A percentile compares a stretch with the other conserved stretches of the same genome.
phyloP scores from a whole-genome alignment of 306 rosid genomes.

The Trifolium dubium region DNA sequence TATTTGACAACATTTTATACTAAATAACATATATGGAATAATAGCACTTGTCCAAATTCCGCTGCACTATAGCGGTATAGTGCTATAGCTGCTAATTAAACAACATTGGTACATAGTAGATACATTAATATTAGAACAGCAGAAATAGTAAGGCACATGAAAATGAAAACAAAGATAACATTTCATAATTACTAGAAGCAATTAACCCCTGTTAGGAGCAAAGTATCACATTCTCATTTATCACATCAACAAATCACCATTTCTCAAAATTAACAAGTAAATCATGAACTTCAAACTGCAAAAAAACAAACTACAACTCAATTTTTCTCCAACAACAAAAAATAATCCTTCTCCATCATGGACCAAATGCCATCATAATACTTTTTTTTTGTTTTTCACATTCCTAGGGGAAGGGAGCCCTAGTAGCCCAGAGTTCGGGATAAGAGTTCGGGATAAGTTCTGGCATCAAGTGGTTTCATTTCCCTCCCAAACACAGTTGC shows the following conservation, averaged over 20 bases:
- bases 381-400: no score
- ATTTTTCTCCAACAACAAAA: not conserved
- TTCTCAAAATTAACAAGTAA: not conserved
- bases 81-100: no score
- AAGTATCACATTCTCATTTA: slow-evolving; percentile 31
- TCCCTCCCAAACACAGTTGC: no score
- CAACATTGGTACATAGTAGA: not conserved
- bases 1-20: no score
- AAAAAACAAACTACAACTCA: not conserved
- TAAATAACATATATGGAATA: no score
- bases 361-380: not conserved
- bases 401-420: no score
- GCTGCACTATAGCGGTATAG: no score
- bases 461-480: no score
- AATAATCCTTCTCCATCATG: not conserved
- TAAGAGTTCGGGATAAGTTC: no score
- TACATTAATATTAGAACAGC: slow-evolving; percentile 12
- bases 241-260: slow-evolving; percentile 24
- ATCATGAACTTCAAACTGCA: not conserved
- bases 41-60: no score
- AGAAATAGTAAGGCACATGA: slow-evolving; percentile 12
- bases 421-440: no score
- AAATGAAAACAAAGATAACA: slow-evolving; percentile 10
- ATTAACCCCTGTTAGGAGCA: not conserved
- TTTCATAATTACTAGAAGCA: slow-evolving; percentile 1